A percentile compares a stretch with the other conserved stretches of the same genome.
These are phyloP conservation scores for Calonectria ilicicola DNA, from an alignment of 2,329 filamentous ascomycete species.

Conservation along the genomic window DNA sequence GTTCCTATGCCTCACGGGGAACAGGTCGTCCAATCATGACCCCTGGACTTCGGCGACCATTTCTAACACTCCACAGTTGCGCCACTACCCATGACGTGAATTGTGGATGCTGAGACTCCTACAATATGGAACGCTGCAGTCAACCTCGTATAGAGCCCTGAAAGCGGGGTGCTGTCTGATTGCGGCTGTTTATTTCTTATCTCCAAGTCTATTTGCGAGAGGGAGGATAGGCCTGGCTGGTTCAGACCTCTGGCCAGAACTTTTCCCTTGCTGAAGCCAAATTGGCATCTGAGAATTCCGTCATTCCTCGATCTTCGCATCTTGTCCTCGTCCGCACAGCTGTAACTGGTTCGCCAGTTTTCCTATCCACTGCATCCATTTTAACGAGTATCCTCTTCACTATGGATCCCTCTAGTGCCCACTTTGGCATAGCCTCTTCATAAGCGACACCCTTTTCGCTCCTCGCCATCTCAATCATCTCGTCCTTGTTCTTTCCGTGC, in stretches of 20 bases:
- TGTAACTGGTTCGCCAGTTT: slow-evolving; percentile 16
- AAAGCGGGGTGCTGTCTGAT: too few species aligned
- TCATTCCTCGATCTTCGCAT: slow-evolving; percentile 29
- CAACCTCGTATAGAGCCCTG: neutral
- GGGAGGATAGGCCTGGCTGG: too few species aligned
- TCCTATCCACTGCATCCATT: slow-evolving; percentile 19
- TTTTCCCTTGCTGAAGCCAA: slow-evolving; percentile 25
- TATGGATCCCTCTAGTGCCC: slow-evolving; percentile 30
- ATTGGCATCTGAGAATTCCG: slow-evolving; percentile 18
- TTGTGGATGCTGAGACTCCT: neutral
- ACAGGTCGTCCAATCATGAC: neutral
- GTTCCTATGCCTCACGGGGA: neutral
- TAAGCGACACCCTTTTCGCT: slow-evolving; percentile 22
- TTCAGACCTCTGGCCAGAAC: slow-evolving; percentile 20
- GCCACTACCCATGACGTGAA: neutral
- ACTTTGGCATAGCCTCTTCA: slow-evolving; percentile 24
- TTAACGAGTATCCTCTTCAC: slow-evolving; percentile 22
- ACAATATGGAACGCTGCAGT: neutral
- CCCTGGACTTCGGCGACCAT: neutral
- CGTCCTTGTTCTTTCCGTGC: slow-evolving; percentile 27
- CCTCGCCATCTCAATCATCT: slow-evolving; percentile 29
- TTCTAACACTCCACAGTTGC: neutral
- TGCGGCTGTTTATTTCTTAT: too few species aligned
- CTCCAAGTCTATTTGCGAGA: neutral
- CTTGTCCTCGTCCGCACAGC: slow-evolving; percentile 24